Base-by-base conservation (phyloP, 176 grass and related monocot genomes). In the Cocos nucifera region DNA sequence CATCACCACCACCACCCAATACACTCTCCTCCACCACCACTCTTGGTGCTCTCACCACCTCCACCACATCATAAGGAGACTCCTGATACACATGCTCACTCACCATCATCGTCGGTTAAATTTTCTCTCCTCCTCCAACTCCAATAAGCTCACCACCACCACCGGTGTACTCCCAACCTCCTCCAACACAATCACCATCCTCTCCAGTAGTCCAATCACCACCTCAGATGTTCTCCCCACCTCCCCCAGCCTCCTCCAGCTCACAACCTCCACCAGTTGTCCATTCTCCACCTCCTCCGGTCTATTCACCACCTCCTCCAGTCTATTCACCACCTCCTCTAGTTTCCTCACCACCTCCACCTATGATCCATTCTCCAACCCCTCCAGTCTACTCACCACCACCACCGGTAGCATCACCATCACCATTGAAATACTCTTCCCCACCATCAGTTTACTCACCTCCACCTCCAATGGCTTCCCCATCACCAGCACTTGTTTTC, bases 401-500 rank as follows among this genome's bases (percentile, higher is more conserved):
- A 0, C 32, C 59, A 2, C 16, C 50, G 22, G 4, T 21, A 0
- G 50, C 14, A 50, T 71, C 67, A 2, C 50, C 57, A 1, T 20
- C 54, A 4, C 68, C 75, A 0, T 17, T 7, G n/a, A 3, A 44
- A 9, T 6, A 32, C 28, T 62, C 59, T 19, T 29, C 59, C 12
- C 59, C 60, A 18, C 60, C 60, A 18, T 30, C 29, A 5, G 14
- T 62, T 6, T 10, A 44, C 29, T 62, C 60, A 20, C 60, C 60
- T 1, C n/a, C 60, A 20, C 60, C 60, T 10, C 28, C 59, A 32
- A 4, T 32, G 3, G 5, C 35, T 0, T 75, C 25, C 1, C 28
- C 64, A 4, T 56, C 72, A 16, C 62, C 72, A 50, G 62, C 64
- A 58, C 75, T 66, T 3, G 12, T 3, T 18, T 2, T 2, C 17